Conservation (phyloP, 345 rosid species). For the Brassica cretica region DNA sequence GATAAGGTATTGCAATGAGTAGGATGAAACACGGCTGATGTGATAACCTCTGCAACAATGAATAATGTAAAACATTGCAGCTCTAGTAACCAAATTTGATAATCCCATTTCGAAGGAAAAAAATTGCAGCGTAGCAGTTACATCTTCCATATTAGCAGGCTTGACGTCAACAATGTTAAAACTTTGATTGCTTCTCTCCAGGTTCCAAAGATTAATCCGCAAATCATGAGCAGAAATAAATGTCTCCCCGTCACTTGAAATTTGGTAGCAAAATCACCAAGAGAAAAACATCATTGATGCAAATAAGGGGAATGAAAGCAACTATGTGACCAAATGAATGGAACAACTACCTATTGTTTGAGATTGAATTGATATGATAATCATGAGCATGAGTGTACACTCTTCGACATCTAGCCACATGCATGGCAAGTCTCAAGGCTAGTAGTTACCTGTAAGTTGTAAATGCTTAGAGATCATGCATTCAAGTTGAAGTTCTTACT, state of each 20-base stretch:
- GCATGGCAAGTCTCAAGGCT: constrained; percentile 68
- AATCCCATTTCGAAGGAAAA: background rate
- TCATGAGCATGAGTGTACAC: constrained; percentile 96
- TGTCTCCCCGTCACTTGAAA: constrained; percentile 62
- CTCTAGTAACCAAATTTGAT: constrained; percentile 1
- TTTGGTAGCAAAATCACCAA: constrained; percentile 23
- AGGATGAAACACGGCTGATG: constrained; percentile 98
- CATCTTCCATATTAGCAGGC: constrained; percentile 76
- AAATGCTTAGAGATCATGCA: background rate
- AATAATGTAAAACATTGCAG: constrained; percentile 12
- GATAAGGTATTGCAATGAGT: constrained; percentile 86
- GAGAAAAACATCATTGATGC: constrained; percentile 25
- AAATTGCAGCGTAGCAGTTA: constrained; percentile 49
- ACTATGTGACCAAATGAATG: background rate
- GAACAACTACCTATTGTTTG: constrained; percentile 65
- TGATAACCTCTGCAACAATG: constrained; percentile 84
- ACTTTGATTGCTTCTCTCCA: constrained; percentile 70
- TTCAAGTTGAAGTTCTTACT: background rate
- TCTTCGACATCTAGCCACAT: constrained; percentile 91
- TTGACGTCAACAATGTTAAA: constrained; percentile 67
- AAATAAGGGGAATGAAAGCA: constrained; percentile 17
- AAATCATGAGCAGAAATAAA: constrained; percentile 72
- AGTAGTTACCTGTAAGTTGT: constrained; percentile 34
- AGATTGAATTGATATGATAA: constrained; percentile 80
- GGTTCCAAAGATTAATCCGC: constrained; percentile 72